phyloP scores from a whole-genome alignment of 352 stramenopile genomes.

The Phytophthora aleatoria region DNA sequence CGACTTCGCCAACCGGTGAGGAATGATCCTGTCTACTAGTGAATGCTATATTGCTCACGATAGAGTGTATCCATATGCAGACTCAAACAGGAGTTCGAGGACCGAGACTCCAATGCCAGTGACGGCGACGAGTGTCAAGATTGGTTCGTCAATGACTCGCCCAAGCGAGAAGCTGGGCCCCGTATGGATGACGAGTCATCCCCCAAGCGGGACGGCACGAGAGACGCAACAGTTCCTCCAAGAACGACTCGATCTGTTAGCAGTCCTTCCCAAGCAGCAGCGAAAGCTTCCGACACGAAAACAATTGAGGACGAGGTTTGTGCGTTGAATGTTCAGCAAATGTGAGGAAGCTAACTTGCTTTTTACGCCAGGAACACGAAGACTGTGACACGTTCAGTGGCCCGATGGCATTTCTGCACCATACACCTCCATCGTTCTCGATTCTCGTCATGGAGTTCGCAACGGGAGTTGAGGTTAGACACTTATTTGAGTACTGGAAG shows the following conservation, averaged over 20 bases:
- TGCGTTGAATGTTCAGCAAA: background rate
- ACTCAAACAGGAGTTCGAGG: constrained; percentile 75
- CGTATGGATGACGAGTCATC: constrained; percentile 36
- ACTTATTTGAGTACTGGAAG: background rate
- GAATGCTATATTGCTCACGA: background rate
- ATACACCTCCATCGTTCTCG: constrained; percentile 48
- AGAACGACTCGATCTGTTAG: constrained; percentile 23
- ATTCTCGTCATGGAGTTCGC: constrained; percentile 79
- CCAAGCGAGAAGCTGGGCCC: constrained; percentile 31
- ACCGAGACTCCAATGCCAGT: constrained; percentile 53
- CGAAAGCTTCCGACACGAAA: constrained; percentile 29
- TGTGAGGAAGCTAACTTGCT: background rate
- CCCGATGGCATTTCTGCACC: constrained; percentile 71
- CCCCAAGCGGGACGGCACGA: constrained; percentile 20
- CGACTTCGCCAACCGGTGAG: constrained; percentile 64
- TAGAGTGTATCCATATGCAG: constrained; percentile 8
- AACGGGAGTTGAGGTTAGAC: constrained; percentile 43
- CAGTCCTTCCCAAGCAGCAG: constrained; percentile 19
- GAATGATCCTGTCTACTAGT: constrained; percentile 3
- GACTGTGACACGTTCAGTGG: constrained; percentile 39
- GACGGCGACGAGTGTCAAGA: constrained; percentile 69
- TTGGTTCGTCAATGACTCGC: constrained; percentile 84
- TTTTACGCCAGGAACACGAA: constrained; percentile 31
- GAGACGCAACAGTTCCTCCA: constrained; percentile 6
- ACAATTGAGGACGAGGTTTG: constrained; percentile 30